Percentiles rank a stretch among this genome's conserved stretches.
Evolutionary conservation across 2,329 filamentous ascomycete species (phyloP).

Genomic region (Aspergillus awamori): DNA sequence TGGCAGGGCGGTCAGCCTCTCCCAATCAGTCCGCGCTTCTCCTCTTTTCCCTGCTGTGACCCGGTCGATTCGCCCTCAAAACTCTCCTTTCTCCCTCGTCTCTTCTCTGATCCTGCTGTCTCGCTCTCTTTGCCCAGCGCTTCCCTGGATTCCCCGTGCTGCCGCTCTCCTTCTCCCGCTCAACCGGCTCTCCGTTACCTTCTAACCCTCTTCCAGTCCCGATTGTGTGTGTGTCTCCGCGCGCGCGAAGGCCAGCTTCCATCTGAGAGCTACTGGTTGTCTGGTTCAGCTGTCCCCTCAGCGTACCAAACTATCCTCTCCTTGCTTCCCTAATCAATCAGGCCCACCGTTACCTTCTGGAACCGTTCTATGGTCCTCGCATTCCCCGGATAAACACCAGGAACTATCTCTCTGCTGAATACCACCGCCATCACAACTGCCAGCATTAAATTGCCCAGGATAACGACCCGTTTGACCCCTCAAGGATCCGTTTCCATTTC

Average conservation of each 20-base stretch:
- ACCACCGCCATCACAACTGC: not conserved
- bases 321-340: not conserved
- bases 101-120: no score
- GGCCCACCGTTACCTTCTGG: conserved; percentile 11
- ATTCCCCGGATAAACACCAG: conserved; percentile 13
- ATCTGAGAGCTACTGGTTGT: not conserved
- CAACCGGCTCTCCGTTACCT: not conserved
- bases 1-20: conserved; percentile 7
- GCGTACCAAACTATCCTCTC: not conserved
- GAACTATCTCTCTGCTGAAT: conserved; percentile 3
- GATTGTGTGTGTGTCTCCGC: no score
- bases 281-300: not conserved
- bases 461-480: conserved; percentile 5
- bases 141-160: no score
- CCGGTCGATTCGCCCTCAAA: no score
- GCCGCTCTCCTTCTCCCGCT: no score
- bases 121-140: no score
- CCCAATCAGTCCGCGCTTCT: not conserved
- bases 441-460: conserved; percentile 8
- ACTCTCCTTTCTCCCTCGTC: no score
- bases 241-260: not conserved
- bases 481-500: not conserved
- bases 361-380: conserved; percentile 8
- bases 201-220: no score
- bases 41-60: no score